Evolutionary conservation across 495 filamentous ascomycete genomes (phyloP), one percentile per base, ranked within the genome.

Genomic region (Aspergillus ostianus): DNA sequence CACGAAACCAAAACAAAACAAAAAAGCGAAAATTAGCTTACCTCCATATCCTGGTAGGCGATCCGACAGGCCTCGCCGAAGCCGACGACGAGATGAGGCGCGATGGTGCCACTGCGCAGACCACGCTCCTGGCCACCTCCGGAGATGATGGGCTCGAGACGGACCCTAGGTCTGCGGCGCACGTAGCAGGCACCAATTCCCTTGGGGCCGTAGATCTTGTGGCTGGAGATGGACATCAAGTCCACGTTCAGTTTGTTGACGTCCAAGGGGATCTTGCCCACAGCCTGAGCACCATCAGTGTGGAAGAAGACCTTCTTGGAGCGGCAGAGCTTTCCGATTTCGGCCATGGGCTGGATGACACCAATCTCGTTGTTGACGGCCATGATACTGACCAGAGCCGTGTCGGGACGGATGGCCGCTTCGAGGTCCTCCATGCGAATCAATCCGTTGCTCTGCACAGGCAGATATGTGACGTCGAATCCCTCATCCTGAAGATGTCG

Each of bases 331-430:
- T 88, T 88, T 63, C 94, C 94, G 69, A 98, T 98, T 76, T 96
- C 86, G 64, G 90, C 91, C 62, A 98, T 68, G 0, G 94, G 95
- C 73, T 98, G 94, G 56, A 98, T 93, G 29, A 98, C 94, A 67
- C 94, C 94, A 65, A 98, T 98, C 76, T 98, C 94, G 72, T 98
- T 98, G 81, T 98, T 98, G 45, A 98, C 95, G 0, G 95, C 87
- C 94, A 98, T 98, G 71, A 98, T 90, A 73, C 91, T 96, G 67
- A 98, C 93, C 19, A 98, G 78, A 51, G 82, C 85, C 30, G 94
- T 98, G 30, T 97, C 93, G 2, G 93, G 92, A 51, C 92, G 85
- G 60, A 98, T 93, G 15, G 93, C 90, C 9, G 85, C 87, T 76
- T 96, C 90, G n/a, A 98, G 82, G 67, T 93, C 84, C 57, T 91